phyloP scores from a whole-genome alignment of 805 yeast species.

The Cyberlindnera lachancei region DNA sequence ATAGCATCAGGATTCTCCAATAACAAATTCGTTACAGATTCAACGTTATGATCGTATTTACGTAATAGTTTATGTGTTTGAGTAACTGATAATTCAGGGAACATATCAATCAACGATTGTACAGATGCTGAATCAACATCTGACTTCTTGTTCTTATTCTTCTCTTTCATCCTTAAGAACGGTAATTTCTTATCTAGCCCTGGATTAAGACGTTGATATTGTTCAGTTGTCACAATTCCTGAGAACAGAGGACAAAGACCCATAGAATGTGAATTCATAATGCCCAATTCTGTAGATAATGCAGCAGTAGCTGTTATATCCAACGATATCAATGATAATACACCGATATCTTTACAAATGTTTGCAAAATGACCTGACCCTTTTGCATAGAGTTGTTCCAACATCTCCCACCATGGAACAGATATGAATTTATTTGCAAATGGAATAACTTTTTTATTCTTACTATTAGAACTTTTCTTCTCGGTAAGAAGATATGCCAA shows the following conservation, averaged over 20 bases:
- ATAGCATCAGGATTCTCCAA: conserved; percentile 51
- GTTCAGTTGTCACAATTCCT: conserved; percentile 41
- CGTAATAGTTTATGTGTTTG: conserved; percentile 43
- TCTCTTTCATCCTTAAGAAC: conserved; percentile 27
- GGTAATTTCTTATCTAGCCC: conserved; percentile 45
- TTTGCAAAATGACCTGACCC: conserved; percentile 48
- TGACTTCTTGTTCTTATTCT: too few species aligned
- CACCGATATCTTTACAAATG: conserved; percentile 38
- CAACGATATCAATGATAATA: conserved; percentile 37
- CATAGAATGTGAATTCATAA: conserved; percentile 36
- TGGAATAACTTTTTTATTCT: conserved; percentile 1
- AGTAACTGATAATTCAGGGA: conserved; percentile 50
- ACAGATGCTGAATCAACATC: conserved; percentile 22
- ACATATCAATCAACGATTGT: conserved; percentile 41
- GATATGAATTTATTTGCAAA: conserved; percentile 53
- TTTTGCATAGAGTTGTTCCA: conserved; percentile 51
- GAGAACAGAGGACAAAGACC: conserved; percentile 47
- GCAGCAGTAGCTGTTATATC: conserved; percentile 21
- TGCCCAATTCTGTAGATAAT: conserved; percentile 36
- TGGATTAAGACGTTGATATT: conserved; percentile 40
- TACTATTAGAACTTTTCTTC: background rate
- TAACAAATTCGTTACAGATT: conserved; percentile 46
- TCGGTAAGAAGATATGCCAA: conserved; percentile 8
- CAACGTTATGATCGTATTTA: conserved; percentile 43
- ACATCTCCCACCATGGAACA: conserved; percentile 46